A percentile compares a stretch with the other conserved stretches of the same genome.
phyloP scores from a whole-genome alignment of 2,329 filamentous ascomycete genomes.

The Alternaria viburni region DNA sequence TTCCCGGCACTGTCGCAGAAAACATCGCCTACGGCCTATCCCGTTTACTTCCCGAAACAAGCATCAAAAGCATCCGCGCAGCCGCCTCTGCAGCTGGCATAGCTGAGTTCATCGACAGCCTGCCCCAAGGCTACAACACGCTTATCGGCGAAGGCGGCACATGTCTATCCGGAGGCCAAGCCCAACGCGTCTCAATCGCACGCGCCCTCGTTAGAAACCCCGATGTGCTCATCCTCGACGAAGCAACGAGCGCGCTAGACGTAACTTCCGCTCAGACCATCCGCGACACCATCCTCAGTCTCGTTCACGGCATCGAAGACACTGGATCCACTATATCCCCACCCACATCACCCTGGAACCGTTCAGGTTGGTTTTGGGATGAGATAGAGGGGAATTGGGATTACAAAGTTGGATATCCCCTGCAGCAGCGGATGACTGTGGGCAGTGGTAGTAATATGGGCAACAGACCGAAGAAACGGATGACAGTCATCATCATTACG shows the following conservation, averaged over 20 bases:
- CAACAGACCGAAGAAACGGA: constrained; percentile 39
- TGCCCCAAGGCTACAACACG: constrained; percentile 76
- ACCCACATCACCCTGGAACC: not conserved
- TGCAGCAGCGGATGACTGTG: not conserved
- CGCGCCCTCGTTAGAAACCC: constrained; percentile 76
- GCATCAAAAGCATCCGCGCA: constrained; percentile 53
- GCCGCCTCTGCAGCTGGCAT: constrained; percentile 67
- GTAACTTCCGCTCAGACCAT: constrained; percentile 69
- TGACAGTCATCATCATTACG: constrained; percentile 81
- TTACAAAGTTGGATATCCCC: constrained; percentile 3
- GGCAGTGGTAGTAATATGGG: constrained; percentile 16
- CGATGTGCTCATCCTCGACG: constrained; percentile 78
- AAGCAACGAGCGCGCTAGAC: constrained; percentile 85
- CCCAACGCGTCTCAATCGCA: constrained; percentile 81
- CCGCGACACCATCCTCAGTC: constrained; percentile 63
- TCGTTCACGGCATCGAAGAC: constrained; percentile 50
- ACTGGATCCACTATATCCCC: not conserved
- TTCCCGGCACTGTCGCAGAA: constrained; percentile 75
- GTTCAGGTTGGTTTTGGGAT: constrained; percentile 21
- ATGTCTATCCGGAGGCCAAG: constrained; percentile 78
- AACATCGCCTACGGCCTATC: constrained; percentile 85
- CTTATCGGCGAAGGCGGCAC: constrained; percentile 78
- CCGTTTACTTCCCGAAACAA: constrained; percentile 59
- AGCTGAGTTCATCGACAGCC: constrained; percentile 75
- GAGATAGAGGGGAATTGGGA: constrained; percentile 14